Percentiles rank a stretch among this genome's conserved stretches.
Evolutionary conservation across 805 yeast species (phyloP).

Genomic region (Grigorovia transvaalensis): DNA sequence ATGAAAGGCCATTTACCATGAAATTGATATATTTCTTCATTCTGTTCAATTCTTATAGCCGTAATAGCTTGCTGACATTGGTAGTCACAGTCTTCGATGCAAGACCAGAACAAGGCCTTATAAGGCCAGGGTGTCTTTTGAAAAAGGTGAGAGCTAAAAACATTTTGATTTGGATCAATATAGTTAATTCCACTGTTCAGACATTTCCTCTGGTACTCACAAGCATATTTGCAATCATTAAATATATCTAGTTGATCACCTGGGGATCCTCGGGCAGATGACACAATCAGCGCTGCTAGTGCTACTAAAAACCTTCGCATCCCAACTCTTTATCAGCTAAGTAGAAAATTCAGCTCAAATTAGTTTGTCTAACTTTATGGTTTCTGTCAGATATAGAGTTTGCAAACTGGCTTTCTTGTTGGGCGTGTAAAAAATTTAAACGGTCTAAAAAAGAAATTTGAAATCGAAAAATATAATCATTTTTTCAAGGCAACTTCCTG

Average conservation of each 20-base stretch:
- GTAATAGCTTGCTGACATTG: conserved; percentile 80
- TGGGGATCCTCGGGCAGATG: conserved; percentile 34
- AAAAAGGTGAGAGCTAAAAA: conserved; percentile 14
- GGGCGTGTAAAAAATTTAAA: too few species aligned
- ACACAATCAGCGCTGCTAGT: not conserved
- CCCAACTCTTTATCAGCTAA: too few species aligned
- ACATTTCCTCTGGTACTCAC: conserved; percentile 29
- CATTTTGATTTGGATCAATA: conserved; percentile 20
- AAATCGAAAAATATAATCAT: too few species aligned
- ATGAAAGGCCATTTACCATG: conserved; percentile 97
- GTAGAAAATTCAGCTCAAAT: too few species aligned
- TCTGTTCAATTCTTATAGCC: conserved; percentile 33
- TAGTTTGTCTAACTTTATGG: too few species aligned
- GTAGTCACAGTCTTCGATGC: conserved; percentile 79
- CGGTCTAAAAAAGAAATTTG: too few species aligned
- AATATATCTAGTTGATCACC: conserved; percentile 56
- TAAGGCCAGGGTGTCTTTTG: conserved; percentile 26
- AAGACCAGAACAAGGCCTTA: conserved; percentile 52
- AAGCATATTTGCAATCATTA: conserved; percentile 43
- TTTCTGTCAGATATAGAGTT: too few species aligned
- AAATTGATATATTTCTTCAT: conserved; percentile 64
- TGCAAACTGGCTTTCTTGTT: too few species aligned
- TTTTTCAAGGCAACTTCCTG: too few species aligned
- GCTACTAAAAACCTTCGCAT: too few species aligned
- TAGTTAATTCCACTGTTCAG: conserved; percentile 11